Conservation (phyloP, 2,329 filamentous ascomycete species). For the Orbilia brochopaga region DNA sequence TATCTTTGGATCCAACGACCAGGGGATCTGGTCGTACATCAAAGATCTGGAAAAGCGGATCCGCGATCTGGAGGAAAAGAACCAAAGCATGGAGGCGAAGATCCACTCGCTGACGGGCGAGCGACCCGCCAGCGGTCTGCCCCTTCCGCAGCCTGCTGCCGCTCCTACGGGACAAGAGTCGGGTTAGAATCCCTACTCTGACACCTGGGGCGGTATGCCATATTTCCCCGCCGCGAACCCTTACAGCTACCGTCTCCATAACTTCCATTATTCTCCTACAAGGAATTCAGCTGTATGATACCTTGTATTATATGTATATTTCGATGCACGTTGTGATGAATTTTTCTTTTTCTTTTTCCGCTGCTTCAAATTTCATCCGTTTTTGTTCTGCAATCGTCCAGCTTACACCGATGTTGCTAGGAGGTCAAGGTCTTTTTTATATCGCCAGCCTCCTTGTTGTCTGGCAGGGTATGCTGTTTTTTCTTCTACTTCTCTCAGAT, state of each 20-base stretch:
- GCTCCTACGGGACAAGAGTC: slow-evolving; percentile 26
- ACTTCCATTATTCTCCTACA: slow-evolving; percentile 12
- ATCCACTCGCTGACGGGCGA: slow-evolving; percentile 21
- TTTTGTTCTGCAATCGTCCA: background rate
- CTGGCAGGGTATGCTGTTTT: slow-evolving; percentile 4
- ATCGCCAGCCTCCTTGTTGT: slow-evolving; percentile 4
- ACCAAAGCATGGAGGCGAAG: slow-evolving; percentile 59
- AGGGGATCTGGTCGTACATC: slow-evolving; percentile 74
- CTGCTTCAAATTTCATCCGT: background rate
- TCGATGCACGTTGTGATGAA: slow-evolving; percentile 42
- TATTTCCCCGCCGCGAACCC: slow-evolving; percentile 6
- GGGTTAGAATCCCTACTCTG: slow-evolving; percentile 19
- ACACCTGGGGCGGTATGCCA: background rate
- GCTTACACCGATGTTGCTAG: background rate
- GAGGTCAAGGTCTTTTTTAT: background rate
- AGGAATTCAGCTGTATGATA: slow-evolving; percentile 50
- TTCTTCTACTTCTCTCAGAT: too few relatives aligned
- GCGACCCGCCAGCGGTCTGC: slow-evolving; percentile 17
- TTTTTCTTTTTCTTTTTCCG: slow-evolving; percentile 8
- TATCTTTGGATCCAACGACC: slow-evolving; percentile 68
- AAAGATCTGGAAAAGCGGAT: slow-evolving; percentile 70
- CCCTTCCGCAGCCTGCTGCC: slow-evolving; percentile 17
- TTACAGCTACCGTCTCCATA: background rate
- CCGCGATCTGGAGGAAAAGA: slow-evolving; percentile 61
- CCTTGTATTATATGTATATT: slow-evolving; percentile 51